Evolutionary conservation across 805 yeast genomes (phyloP).

Genomic region (Kazachstania psychrophila): DNA sequence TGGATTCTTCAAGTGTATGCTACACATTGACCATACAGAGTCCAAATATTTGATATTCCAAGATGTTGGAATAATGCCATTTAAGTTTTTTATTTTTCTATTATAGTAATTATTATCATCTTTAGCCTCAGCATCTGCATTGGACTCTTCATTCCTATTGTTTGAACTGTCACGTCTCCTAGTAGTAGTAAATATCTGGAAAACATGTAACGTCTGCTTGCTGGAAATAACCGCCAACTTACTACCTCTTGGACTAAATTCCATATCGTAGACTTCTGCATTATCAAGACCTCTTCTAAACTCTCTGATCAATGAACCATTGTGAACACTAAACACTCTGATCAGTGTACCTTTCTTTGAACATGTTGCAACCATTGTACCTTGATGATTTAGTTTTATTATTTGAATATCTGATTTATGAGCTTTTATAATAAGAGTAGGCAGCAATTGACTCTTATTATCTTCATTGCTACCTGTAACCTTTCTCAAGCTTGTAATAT

Average conservation of each 20-base stretch:
- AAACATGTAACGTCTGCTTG: conserved; percentile 83
- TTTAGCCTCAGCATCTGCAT: not conserved
- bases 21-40: conserved; percentile 82
- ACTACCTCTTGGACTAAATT: conserved; percentile 67
- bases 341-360: conserved; percentile 85
- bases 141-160: not conserved
- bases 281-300: conserved; percentile 85
- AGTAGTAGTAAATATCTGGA: conserved; percentile 32
- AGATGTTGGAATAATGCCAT: conserved; percentile 41
- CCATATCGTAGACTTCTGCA: conserved; percentile 74
- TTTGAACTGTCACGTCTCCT: not conserved
- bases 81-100: conserved; percentile 59
- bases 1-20: conserved; percentile 42
- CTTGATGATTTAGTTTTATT: conserved; percentile 62
- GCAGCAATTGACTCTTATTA: conserved; percentile 14
- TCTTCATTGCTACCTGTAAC: conserved; percentile 4
- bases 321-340: conserved; percentile 58
- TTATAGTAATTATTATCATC: conserved; percentile 11
- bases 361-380: conserved; percentile 77
- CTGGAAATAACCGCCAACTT: conserved; percentile 80
- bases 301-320: conserved; percentile 63
- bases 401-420: conserved; percentile 72
- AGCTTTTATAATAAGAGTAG: conserved; percentile 56
- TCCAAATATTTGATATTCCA: conserved; percentile 67
- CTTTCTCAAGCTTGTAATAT: conserved; percentile 19